A percentile compares a stretch with the other conserved stretches of the same genome.
Conservation (phyloP, 176 grass and related monocot genomes). For the Lolium multiflorum region DNA sequence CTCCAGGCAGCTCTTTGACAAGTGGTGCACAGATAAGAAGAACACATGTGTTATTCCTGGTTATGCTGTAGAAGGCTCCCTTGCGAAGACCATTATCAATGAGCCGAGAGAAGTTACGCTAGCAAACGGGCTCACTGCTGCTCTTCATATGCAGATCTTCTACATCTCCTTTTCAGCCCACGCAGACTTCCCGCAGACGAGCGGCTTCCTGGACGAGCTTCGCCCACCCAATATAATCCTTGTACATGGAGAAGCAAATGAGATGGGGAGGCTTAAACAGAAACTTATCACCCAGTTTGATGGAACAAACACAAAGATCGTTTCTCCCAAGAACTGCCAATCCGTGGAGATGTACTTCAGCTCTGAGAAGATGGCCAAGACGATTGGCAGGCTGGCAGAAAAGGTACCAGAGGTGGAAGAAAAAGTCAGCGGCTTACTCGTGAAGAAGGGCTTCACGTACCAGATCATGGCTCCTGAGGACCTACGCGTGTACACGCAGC, state of each 20-base stretch:
- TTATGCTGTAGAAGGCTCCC: conserved; percentile 88
- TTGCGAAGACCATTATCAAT: conserved; percentile 84
- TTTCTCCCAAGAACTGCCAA: conserved; percentile 93
- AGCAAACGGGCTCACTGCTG: conserved; percentile 84
- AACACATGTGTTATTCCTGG: conserved; percentile 90
- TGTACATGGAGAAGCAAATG: conserved; percentile 94
- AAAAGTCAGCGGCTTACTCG: conserved; percentile 71
- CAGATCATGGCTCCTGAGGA: conserved; percentile 97
- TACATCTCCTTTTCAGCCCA: conserved; percentile 98
- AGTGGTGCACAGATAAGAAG: conserved; percentile 97
- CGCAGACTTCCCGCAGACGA: conserved; percentile 91
- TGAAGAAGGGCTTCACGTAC: conserved; percentile 95
- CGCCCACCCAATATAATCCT: conserved; percentile 91
- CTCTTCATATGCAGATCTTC: conserved; percentile 91
- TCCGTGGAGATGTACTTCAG: conserved; percentile 89
- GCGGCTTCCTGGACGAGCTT: conserved; percentile 83
- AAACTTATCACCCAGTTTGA: conserved; percentile 84
- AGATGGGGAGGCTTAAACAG: conserved; percentile 93
- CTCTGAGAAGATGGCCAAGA: conserved; percentile 99
- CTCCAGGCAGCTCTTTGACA: conserved; percentile 94
- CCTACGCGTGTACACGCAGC: conserved; percentile 86
- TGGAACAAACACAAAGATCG: conserved; percentile 78
- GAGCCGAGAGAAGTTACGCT: conserved; percentile 96
- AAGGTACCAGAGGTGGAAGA: conserved; percentile 75
- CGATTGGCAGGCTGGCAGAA: conserved; percentile 77